phyloP scores from a whole-genome alignment of 2,329 filamentous ascomycete species.

The Atkinsonella hypoxylon region DNA sequence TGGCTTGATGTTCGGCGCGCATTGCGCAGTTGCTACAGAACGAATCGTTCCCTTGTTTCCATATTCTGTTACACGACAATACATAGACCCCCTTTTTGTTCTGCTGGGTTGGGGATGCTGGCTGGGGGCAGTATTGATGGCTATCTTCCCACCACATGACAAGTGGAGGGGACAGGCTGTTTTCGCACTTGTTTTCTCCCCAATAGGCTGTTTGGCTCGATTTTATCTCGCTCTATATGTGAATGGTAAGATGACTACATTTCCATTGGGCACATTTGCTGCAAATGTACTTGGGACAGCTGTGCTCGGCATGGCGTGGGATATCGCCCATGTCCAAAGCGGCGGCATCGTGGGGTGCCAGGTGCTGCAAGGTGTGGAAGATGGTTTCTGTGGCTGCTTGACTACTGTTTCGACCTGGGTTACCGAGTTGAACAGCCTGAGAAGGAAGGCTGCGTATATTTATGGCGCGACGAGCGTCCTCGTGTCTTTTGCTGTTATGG shows the following conservation, averaged over 20 bases:
- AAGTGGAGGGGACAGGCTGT: slow-evolving; percentile 64
- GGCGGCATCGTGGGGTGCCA: slow-evolving; percentile 52
- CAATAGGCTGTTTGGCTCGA: slow-evolving; percentile 61
- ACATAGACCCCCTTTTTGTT: slow-evolving; percentile 52
- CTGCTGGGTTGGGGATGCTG: slow-evolving; percentile 62
- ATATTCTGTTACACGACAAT: slow-evolving; percentile 39
- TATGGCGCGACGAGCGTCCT: slow-evolving; percentile 54
- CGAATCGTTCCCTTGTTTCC: slow-evolving; percentile 48
- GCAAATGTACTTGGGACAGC: slow-evolving; percentile 71
- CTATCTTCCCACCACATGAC: slow-evolving; percentile 59
- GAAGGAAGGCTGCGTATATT: slow-evolving; percentile 46
- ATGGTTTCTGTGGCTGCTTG: slow-evolving; percentile 56
- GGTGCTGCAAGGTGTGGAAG: slow-evolving; percentile 52
- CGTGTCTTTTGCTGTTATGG: slow-evolving; percentile 44
- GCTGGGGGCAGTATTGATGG: slow-evolving; percentile 63
- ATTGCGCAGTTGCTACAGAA: slow-evolving; percentile 55
- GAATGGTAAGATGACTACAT: slow-evolving; percentile 54
- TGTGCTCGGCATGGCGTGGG: slow-evolving; percentile 64
- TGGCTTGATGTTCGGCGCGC: slow-evolving; percentile 60
- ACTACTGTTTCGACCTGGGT: slow-evolving; percentile 60
- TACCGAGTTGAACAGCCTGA: slow-evolving; percentile 42
- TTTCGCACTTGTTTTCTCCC: slow-evolving; percentile 73
- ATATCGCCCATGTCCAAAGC: slow-evolving; percentile 56
- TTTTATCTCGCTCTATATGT: slow-evolving; percentile 61
- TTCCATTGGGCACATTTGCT: slow-evolving; percentile 76